Evolutionary conservation across 768 basidiomycete genomes (phyloP).

Genomic region (Crucibulum laeve): DNA sequence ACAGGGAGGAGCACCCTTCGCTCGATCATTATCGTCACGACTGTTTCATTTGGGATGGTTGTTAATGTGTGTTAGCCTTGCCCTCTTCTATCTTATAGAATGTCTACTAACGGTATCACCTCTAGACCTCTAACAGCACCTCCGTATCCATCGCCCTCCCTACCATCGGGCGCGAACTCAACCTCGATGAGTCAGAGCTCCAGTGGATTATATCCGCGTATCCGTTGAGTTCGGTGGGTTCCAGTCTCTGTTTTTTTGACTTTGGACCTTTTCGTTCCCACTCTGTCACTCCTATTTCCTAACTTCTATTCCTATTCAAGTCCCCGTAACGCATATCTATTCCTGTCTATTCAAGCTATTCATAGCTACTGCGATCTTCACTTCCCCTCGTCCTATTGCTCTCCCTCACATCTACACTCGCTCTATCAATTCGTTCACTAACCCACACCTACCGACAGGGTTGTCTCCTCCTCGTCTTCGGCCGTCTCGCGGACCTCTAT

Average conservation of each 20-base stretch:
- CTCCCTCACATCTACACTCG: not conserved
- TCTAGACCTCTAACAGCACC: constrained; percentile 38
- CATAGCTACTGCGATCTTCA: too few species aligned
- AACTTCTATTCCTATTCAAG: too few species aligned
- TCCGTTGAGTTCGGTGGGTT: constrained; percentile 56
- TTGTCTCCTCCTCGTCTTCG: constrained; percentile 72
- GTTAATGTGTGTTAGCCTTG: not conserved
- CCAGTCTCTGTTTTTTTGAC: not conserved
- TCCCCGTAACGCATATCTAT: too few species aligned
- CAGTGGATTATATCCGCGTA: constrained; percentile 70
- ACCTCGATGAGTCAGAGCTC: constrained; percentile 45
- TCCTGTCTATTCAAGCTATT: too few species aligned
- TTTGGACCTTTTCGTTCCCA: not conserved
- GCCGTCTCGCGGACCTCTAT: constrained; percentile 76
- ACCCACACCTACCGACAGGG: constrained; percentile 39
- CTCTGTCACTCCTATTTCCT: not conserved
- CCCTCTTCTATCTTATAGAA: not conserved
- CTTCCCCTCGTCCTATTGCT: too few species aligned
- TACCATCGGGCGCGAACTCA: constrained; percentile 43
- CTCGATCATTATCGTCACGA: too few species aligned
- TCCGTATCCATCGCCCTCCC: constrained; percentile 49
- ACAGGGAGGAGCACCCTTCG: too few species aligned
- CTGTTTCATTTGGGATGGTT: constrained; percentile 14
- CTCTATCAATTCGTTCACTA: not conserved
- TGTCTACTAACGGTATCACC: not conserved